A percentile compares a stretch with the other conserved stretches of the same genome.
These are phyloP conservation scores for Striga asiatica DNA, from an alignment of 257 asterid species.

Conservation along the genomic window DNA sequence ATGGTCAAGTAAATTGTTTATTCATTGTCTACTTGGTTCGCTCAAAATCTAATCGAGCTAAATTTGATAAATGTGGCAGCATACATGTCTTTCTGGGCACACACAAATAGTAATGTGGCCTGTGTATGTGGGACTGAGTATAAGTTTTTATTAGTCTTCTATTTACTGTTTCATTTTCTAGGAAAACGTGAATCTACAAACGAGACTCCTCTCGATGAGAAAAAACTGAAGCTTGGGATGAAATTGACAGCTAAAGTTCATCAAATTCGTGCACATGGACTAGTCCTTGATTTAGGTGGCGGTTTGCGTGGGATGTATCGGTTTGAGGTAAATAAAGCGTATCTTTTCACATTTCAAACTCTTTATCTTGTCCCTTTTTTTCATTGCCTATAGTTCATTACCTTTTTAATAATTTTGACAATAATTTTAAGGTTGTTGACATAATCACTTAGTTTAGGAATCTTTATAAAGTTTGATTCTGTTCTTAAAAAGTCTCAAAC, in stretches of 20 bases:
- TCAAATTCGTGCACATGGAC: constrained; percentile 73
- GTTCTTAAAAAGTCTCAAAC: no score
- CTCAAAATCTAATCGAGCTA: no score
- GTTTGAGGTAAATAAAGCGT: constrained; percentile 51
- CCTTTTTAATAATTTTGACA: no score
- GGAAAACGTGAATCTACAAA: constrained; percentile 19
- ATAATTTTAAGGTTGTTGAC: no score
- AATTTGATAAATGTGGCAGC: no score
- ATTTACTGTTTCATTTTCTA: constrained; percentile 5
- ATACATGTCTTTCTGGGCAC: no score
- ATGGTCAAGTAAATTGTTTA: no score
- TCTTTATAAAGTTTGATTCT: no score
- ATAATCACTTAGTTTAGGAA: no score
- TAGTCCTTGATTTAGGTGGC: constrained; percentile 85
- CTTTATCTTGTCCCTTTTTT: background rate
- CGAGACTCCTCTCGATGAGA: constrained; percentile 34
- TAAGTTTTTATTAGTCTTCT: background rate
- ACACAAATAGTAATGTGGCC: no score
- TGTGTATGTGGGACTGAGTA: no score
- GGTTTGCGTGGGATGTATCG: constrained; percentile 77
- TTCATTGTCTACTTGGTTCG: no score
- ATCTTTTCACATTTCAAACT: background rate
- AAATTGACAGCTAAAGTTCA: constrained; percentile 66
- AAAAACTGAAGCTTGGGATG: constrained; percentile 64
- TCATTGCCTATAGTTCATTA: background rate